Percentiles rank a stretch among this genome's conserved stretches.
Conservation (phyloP, 768 basidiomycete genomes). For the Tephrocybe sp. region DNA sequence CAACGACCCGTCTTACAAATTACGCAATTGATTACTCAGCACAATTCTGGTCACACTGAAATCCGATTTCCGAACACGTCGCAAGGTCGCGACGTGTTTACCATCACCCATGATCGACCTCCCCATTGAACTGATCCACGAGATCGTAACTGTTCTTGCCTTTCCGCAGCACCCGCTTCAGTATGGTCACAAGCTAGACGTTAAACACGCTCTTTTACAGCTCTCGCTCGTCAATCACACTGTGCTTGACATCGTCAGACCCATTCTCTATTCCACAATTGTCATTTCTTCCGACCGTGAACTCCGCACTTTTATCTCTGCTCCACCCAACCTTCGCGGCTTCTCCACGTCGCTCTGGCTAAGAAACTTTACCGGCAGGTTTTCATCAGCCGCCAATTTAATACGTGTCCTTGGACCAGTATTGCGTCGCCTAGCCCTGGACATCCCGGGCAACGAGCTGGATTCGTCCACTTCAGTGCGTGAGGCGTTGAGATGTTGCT, state of each 20-base stretch:
- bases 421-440: conserved; percentile 15
- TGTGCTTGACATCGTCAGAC: conserved; percentile 5
- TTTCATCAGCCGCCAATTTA: conserved; percentile 7
- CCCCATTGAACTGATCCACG: conserved; percentile 14
- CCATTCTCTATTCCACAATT: conserved; percentile 15
- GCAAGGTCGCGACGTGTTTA: background rate
- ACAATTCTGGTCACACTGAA: background rate
- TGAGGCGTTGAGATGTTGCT: conserved; percentile 10
- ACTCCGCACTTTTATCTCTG: conserved; percentile 7
- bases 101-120: conserved; percentile 9
- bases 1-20: background rate
- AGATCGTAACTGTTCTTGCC: conserved; percentile 12
- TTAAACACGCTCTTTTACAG: conserved; percentile 10
- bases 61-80: background rate
- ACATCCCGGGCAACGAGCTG: conserved; percentile 10
- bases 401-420: conserved; percentile 8
- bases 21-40: background rate
- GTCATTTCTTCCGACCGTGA: conserved; percentile 9
- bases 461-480: conserved; percentile 5
- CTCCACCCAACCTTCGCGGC: conserved; percentile 3
- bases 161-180: conserved; percentile 6
- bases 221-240: conserved; percentile 11
- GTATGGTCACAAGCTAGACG: conserved; percentile 14
- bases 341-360: conserved; percentile 12
- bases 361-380: conserved; percentile 4